These are phyloP conservation scores for Citrus cavaleriei DNA, from an alignment of 345 rosid genomes.

Conservation along the genomic window DNA sequence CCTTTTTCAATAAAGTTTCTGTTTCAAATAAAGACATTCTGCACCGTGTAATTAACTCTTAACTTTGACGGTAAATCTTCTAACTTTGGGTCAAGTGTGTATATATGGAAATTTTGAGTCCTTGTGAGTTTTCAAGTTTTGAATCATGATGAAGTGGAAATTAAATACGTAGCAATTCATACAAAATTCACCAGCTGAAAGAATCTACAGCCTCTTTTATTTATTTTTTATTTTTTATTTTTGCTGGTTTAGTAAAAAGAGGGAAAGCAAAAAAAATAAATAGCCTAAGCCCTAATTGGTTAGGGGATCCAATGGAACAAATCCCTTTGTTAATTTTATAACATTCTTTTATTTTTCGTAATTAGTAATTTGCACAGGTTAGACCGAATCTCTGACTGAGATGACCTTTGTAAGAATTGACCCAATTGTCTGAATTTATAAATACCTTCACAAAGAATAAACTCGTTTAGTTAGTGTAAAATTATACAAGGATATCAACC, in stretches of 20 bases:
- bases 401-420: slow-evolving; percentile 7
- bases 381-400: slow-evolving; percentile 10
- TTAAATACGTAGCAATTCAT: no score
- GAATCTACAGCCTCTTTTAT: not conserved
- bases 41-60: no score
- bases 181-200: not conserved
- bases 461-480: not conserved
- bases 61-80: not conserved
- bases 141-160: no score
- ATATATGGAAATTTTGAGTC: not conserved
- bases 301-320: slow-evolving; percentile 9
- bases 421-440: not conserved
- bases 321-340: not conserved
- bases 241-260: not conserved
- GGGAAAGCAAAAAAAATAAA: not conserved
- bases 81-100: not conserved
- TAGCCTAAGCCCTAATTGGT: not conserved
- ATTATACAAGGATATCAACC: not conserved
- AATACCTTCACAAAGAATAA: not conserved
- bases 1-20: not conserved
- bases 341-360: not conserved
- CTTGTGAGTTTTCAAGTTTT: no score
- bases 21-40: not conserved
- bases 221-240: no score
- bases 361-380: not conserved